Percentiles rank a stretch among this genome's conserved stretches.
These are phyloP conservation scores for Neobulgaria alba DNA, from an alignment of 2,329 filamentous ascomycete genomes.

Conservation along the genomic window DNA sequence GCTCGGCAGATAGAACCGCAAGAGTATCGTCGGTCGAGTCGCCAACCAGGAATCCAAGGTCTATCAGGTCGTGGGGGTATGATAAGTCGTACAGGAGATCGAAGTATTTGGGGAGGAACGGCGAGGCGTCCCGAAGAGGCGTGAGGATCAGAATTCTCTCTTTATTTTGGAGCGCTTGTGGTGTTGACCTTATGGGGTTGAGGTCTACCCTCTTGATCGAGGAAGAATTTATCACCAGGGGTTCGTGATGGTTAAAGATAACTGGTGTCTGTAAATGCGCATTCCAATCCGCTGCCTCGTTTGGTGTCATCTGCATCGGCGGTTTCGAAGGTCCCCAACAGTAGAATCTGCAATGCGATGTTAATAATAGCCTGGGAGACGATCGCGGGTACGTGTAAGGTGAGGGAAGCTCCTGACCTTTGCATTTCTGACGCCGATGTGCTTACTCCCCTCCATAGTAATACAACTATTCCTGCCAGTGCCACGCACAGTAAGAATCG, in stretches of 20 bases:
- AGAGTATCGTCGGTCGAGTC: constrained; percentile 89
- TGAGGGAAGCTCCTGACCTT: constrained; percentile 47
- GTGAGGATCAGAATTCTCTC: constrained; percentile 89
- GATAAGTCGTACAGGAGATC: constrained; percentile 83
- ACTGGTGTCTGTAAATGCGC: constrained; percentile 85
- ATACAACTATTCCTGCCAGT: constrained; percentile 59
- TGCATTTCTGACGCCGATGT: constrained; percentile 80
- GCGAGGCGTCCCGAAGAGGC: constrained; percentile 80
- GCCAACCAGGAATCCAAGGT: constrained; percentile 87
- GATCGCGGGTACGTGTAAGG: not conserved
- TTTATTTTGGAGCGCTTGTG: constrained; percentile 67
- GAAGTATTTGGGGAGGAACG: constrained; percentile 81
- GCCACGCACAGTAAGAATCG: constrained; percentile 69
- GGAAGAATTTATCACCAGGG: constrained; percentile 73
- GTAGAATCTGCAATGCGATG: constrained; percentile 62
- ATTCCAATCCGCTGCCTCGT: constrained; percentile 86
- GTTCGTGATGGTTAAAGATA: constrained; percentile 89
- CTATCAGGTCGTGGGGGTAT: constrained; percentile 92
- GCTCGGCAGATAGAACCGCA: constrained; percentile 73
- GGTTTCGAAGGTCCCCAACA: constrained; percentile 93
- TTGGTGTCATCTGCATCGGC: constrained; percentile 90
- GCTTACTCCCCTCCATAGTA: constrained; percentile 83
- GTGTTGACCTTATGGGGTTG: constrained; percentile 74
- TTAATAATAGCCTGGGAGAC: constrained; percentile 9
- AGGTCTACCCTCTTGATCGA: constrained; percentile 76